Conservation (phyloP, 768 basidiomycete species). For the Macrocybe gigantea region DNA sequence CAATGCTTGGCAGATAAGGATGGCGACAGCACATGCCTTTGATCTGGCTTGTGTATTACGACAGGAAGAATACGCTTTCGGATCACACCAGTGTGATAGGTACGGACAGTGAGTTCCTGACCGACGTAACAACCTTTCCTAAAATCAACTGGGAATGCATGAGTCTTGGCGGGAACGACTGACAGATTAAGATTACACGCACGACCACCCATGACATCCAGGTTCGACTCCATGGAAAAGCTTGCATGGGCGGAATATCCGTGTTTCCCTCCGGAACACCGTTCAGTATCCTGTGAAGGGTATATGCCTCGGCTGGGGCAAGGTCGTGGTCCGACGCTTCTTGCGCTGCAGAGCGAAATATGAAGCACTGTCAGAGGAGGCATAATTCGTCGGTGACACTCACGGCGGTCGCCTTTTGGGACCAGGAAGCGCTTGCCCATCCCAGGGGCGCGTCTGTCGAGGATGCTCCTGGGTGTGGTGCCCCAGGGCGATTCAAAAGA, state of each 20-base stretch:
- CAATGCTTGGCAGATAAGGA: neutral
- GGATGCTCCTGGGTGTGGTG: slow-evolving; percentile 39
- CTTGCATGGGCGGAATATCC: slow-evolving; percentile 72
- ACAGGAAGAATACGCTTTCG: slow-evolving; percentile 89
- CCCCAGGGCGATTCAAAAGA: slow-evolving; percentile 55
- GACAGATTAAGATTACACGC: slow-evolving; percentile 21
- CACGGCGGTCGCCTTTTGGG: slow-evolving; percentile 67
- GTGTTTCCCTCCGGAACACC: slow-evolving; percentile 84
- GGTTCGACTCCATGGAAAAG: slow-evolving; percentile 94
- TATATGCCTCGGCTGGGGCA: slow-evolving; percentile 51
- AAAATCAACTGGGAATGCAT: slow-evolving; percentile 64
- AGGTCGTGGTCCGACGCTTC: slow-evolving; percentile 54
- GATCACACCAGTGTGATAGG: slow-evolving; percentile 89
- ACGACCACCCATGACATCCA: slow-evolving; percentile 95
- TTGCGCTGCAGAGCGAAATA: slow-evolving; percentile 30
- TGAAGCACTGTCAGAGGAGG: neutral
- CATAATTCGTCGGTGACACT: slow-evolving; percentile 23
- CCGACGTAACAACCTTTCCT: slow-evolving; percentile 98
- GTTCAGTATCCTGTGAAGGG: slow-evolving; percentile 69
- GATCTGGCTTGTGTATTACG: slow-evolving; percentile 37
- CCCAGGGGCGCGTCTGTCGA: slow-evolving; percentile 65
- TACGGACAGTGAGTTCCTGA: slow-evolving; percentile 94
- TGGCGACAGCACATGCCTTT: slow-evolving; percentile 21
- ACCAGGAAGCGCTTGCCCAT: slow-evolving; percentile 77
- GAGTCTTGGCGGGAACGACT: slow-evolving; percentile 1